Base-by-base conservation (phyloP, 345 rosid genomes). In the Camelina neglecta region DNA sequence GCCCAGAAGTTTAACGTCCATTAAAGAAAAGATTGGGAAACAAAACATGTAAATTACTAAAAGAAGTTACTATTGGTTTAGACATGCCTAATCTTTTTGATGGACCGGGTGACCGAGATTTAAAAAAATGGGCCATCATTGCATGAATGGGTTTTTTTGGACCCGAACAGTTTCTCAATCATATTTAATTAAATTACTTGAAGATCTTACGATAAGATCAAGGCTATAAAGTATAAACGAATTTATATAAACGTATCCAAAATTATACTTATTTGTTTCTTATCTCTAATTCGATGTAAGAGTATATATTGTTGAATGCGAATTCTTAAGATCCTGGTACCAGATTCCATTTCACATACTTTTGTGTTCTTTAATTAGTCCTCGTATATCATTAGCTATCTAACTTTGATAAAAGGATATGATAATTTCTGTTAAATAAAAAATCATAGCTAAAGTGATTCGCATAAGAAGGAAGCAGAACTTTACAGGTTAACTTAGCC, bases 291-390 rank as follows among this genome's bases (percentile, higher is more conserved):
- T 60, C 16, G 20, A 20, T 63, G 41, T 63, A 29, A 73, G 64
- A 41, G 7, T 55, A 73, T 55, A 73, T 64, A 42, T 13, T 13
- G 18, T 63, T 59, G 45, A 18, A 39, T 63, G 62, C 26, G 12
- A 51, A 26, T 45, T 72, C 12, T 29, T 31, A 47, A 58, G 66
- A 58, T 70, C 66, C 13, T 63, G 12, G 33, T 63, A 63, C 35
- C 54, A 20, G 31, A 63, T 73, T 73, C 56, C 55, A 53, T 63
- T 73, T 24, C 8, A 62, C 44, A 2, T 26, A 49, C 26, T 72
- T 38, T 71, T 71, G 8, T 23, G 10, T 11, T 59, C 66, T 47
- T 35, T 48, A 58, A 56, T 35, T 20, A 59, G 41, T 38, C 21
- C 20, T 47, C 57, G 10, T 59, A 59, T 70, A 59, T 70, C 20